Conservation (phyloP, 2,329 filamentous ascomycete genomes). For the Neoscytalidium dimidiatum region DNA sequence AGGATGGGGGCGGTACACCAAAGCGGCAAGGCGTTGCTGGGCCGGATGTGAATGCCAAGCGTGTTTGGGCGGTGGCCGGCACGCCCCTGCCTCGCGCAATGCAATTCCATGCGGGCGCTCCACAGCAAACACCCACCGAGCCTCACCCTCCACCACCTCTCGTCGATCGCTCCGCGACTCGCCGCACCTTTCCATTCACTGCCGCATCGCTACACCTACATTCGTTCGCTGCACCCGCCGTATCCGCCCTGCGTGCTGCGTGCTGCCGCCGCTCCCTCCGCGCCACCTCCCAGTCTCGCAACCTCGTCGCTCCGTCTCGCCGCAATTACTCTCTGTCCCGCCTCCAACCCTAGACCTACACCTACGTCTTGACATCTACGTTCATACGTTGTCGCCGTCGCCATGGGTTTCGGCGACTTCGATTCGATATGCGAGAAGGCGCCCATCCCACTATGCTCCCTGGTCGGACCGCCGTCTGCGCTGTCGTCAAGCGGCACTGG, state of each 20-base stretch:
- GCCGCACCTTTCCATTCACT: not conserved
- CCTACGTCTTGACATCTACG: not conserved
- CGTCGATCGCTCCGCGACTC: slow-evolving; percentile 7
- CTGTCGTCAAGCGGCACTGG: slow-evolving; percentile 69
- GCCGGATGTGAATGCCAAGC: not conserved
- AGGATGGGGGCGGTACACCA: not conserved
- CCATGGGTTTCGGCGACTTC: slow-evolving; percentile 92
- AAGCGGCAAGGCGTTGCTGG: not conserved
- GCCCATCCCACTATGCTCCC: slow-evolving; percentile 81
- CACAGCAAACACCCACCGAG: slow-evolving; percentile 9
- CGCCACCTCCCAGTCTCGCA: not conserved
- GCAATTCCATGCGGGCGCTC: not conserved
- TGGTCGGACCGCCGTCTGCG: slow-evolving; percentile 73
- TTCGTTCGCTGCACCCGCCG: slow-evolving; percentile 1
- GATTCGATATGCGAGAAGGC: slow-evolving; percentile 80
- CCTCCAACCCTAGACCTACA: not conserved
- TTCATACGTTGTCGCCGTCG: slow-evolving; percentile 31
- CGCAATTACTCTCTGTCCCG: not conserved
- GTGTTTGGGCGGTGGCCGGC: not conserved
- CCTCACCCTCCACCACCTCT: slow-evolving; percentile 1
- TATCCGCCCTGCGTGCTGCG: not conserved
- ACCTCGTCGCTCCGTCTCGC: not conserved
- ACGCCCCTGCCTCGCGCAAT: slow-evolving; percentile 8
- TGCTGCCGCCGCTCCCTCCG: not conserved
- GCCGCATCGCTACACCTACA: not conserved